Base-by-base conservation (phyloP, 176 grass and related monocot species). In the Zea luxurians region DNA sequence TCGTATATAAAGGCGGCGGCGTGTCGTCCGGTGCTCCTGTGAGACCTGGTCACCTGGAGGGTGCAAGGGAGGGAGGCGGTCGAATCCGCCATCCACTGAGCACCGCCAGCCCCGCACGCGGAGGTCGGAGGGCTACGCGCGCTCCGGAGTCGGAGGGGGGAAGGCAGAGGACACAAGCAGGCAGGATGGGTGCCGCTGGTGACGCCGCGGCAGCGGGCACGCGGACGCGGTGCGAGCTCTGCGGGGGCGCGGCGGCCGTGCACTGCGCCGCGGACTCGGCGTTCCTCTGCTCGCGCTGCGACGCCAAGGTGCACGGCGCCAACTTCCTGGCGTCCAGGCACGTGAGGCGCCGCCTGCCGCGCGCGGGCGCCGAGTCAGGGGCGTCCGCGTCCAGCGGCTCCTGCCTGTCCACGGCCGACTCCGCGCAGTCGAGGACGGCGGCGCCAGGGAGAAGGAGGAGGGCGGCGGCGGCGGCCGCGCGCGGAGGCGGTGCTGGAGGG, bases 251-350 rank as follows among this genome's bases (percentile, higher is more conserved):
- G 8, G 92, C 92, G 15, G 82, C 80, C 5, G 92, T 98, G 70
- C 93, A 98, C 86, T 98, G 96, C 86, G 89, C 88, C 17, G 81
- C 94, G 4, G 94, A 94, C 87, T 61, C 75, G 12, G 94, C 94
- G 36, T 92, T 91, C 76, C 87, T 97, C n/a, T 94, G 94, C 80
- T 61, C 71, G 18, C 3, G 55, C 12, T 97, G 94, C 85, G 94
- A 98, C 73, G 89, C 86, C 43, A 77, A 74, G 77, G 96, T 98
- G 17, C 96, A 95, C 80, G 88, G 90, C 53, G 96, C 96, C 21
- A 98, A 95, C 80, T 97, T 97, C 76, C 94, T 97, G 37, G 91
- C 92, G 11, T 88, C 91, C 1, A 78, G 94, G 57, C 94, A 97
- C 84, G 50, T 74, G 13, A 85, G 94, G 7, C 88, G 85, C 57